Evolutionary conservation across 192 early-diverging fungal genomes (phyloP), one percentile per base, ranked within the genome.

Genomic region (Coemansia erecta): DNA sequence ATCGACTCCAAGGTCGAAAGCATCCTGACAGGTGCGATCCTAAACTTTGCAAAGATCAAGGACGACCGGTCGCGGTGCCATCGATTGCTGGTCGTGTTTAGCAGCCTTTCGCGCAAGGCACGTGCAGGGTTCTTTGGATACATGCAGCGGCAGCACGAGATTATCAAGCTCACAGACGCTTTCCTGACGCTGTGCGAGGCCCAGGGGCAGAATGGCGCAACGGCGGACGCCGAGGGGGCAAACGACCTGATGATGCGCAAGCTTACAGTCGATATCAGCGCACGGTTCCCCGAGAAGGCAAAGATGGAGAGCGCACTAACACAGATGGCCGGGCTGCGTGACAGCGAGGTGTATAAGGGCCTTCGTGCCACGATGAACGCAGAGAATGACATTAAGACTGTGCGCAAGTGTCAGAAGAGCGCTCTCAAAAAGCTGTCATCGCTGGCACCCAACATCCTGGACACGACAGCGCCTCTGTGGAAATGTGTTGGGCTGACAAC

Each of bases 311-410:
- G 67, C n/a, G 64, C 83, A 26, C 72, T 97, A 13, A 71, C 80
- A n/a, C 87, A 88, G 64, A 90, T 94, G 54, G 82, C 84, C 7
- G 83, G 82, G 19, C 59, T 87, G 9, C 86, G 86, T 60, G 89
- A 94, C 55, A 60, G 68, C 12, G 66, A 84, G 2, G 57, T 89
- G n/a, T 87, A 89, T 56, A 76, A 83, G 67, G 74, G 88, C 0
- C 71, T 95, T 43, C 74, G 83, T n/a, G 76, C 79, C 23, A 82
- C 87, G 7, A 92, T 94, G 89, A 81, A 88, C 58, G 84, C 85
- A 18, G 63, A 70, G 13, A 81, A 81, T 28, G 86, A 89, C 53
- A 84, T 88, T 56, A 90, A 91, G 62, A 58, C 84, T 12, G 83
- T 95, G 22, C 70, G 85, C 42, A 90, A 89, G 58, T 76, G 85